Evolutionary conservation across 306 rosid genomes (phyloP).

Genomic region (Luffa acutangula): DNA sequence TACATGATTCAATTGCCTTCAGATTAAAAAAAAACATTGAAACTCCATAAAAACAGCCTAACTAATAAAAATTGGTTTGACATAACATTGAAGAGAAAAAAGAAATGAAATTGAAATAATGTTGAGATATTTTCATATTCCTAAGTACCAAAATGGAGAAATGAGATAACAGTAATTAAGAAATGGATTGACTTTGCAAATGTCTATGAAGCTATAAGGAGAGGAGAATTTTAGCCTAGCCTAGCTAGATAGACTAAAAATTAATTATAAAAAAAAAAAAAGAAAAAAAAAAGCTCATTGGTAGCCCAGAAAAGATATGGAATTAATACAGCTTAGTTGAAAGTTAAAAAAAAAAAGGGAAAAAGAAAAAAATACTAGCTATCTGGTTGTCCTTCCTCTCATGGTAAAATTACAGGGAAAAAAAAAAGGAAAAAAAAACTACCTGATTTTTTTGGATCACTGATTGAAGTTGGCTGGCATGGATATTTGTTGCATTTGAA

Average conservation of each 20-base stretch:
- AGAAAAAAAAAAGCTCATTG: background rate
- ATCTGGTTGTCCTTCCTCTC: slow-evolving; percentile 9
- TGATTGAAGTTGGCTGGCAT: background rate
- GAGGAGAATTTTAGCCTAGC: slow-evolving; percentile 8
- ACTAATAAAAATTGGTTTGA: background rate
- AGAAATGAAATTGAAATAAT: background rate
- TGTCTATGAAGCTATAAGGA: slow-evolving; percentile 4
- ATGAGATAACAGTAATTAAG: background rate
- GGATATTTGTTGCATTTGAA: slow-evolving; percentile 3
- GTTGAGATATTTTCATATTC: background rate
- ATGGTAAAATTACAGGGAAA: background rate
- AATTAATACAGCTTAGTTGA: slow-evolving; percentile 6
- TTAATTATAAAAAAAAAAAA: slow-evolving; percentile 1
- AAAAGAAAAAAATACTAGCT: background rate
- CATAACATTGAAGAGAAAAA: background rate
- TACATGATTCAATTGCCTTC: background rate
- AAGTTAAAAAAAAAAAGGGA: background rate
- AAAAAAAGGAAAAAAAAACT: background rate
- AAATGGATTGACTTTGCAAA: background rate
- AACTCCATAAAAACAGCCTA: background rate
- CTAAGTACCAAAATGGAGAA: background rate
- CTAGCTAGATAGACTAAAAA: background rate
- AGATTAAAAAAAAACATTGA: background rate
- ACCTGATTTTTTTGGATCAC: slow-evolving; percentile 6
- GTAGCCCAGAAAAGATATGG: slow-evolving; percentile 4